Evolutionary conservation across 176 grass and related monocot genomes (phyloP).

Genomic region (Oryza punctata): DNA sequence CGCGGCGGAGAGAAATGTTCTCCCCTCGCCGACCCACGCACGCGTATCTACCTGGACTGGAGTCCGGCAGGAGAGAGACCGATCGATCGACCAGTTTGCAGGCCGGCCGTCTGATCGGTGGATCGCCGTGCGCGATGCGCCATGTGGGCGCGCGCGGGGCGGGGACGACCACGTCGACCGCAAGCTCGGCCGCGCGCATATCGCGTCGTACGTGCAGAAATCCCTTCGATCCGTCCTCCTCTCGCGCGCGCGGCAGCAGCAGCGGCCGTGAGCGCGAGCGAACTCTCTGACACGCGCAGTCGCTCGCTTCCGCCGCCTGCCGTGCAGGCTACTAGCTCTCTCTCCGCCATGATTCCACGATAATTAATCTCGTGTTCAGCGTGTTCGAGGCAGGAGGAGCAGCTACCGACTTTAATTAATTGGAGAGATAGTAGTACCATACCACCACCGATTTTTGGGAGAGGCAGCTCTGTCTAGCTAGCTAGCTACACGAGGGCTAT

Average conservation of each 20-base stretch:
- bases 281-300: slow-evolving; percentile 7
- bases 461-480: not conserved
- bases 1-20: not conserved
- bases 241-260: no score
- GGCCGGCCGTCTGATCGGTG: not conserved
- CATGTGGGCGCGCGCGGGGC: no score
- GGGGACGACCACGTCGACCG: no score
- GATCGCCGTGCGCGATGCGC: not conserved
- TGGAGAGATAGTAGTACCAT: not conserved
- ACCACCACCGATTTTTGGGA: not conserved
- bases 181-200: not conserved
- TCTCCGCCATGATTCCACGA: slow-evolving; percentile 35
- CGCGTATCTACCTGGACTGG: not conserved
- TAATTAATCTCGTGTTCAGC: not conserved
- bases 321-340: not conserved
- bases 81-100: not conserved
- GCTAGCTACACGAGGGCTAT: not conserved
- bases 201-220: not conserved
- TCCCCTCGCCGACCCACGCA: not conserved
- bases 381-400: not conserved
- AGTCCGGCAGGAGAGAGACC: no score
- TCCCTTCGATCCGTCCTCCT: not conserved
- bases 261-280: not conserved
- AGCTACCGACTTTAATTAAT: not conserved
- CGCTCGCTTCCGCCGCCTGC: not conserved